Evolutionary conservation across 2,329 filamentous ascomycete species (phyloP), one percentile per base, ranked within the genome.

Genomic region (Claviceps sp.): DNA sequence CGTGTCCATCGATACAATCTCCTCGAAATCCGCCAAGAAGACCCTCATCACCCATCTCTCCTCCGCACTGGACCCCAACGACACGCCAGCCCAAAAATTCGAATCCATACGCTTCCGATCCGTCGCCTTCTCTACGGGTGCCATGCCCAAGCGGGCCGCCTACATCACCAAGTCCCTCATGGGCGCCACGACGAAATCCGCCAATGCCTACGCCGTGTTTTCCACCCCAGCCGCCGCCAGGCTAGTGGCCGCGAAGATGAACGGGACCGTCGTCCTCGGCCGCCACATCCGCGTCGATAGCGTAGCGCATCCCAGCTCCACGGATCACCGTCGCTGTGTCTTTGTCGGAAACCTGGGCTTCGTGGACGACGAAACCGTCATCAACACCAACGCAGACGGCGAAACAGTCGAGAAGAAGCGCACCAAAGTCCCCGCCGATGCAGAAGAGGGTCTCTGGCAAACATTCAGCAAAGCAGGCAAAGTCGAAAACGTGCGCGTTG

Each of bases 311-410:
- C 93, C 93, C 0, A 77, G 86, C 14, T 79, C 84, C 42, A 81
- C 84, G 18, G 91, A 95, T 63, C 83, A 95, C 67, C 83, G 85
- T 54, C 85, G 90, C 51, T 98, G 93, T 67, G 84, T 98, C 16
- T 98, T 98, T 63, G 87, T 98, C 26, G 93, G 93, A 47, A 98
- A 98, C 63, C 77, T 98, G 1, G 89, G 88, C 48, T 98, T 98
- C 62, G 88, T 98, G 16, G 91, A 96, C 62, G 88, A 96, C 58
- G 90, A 96, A 70, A 86, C 79, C 41, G 75, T 85, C 49, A 69
- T 86, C 22, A 78, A 78, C 50, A 79, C 81, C 18, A 79, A 79
- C 48, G 76, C 82, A 37, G 81, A 81, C 42, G 83, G 79, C 49
- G 77, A 84, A 45, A 81, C 78, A 42, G 79, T 81, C 49, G 78